Evolutionary conservation across 1,284 basidiomycete species (phyloP).

Genomic region (Trichosporon asahii): DNA sequence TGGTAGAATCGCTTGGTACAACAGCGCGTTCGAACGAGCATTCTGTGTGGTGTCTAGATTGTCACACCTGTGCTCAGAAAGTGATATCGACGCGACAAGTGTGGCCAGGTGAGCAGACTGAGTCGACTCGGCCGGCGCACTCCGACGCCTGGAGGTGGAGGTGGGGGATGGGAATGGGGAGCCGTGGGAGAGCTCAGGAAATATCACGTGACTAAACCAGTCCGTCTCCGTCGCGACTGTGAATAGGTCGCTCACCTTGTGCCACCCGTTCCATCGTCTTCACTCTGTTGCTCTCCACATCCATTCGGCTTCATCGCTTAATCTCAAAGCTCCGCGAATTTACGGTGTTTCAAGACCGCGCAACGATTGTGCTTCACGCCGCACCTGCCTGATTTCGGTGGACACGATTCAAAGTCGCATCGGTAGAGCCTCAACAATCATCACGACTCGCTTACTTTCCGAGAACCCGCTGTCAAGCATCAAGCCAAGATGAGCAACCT

Average conservation of each 20-base stretch:
- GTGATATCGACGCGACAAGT: not conserved
- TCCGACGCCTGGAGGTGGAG: not conserved
- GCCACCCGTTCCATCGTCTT: conserved; percentile 5
- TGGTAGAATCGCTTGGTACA: conserved; percentile 6
- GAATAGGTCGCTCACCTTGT: not conserved
- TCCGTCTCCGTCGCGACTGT: not conserved
- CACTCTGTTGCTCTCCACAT: not conserved
- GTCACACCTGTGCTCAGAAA: not conserved
- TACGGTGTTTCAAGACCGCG: not conserved
- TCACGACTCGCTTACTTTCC: not conserved
- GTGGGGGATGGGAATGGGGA: not conserved
- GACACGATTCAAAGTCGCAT: not conserved
- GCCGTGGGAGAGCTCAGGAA: not conserved
- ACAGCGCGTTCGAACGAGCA: conserved; percentile 14
- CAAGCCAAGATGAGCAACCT: conserved; percentile 7
- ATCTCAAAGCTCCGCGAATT: not conserved
- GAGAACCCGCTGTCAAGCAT: not conserved
- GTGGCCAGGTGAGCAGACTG: not conserved
- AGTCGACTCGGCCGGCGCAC: not conserved
- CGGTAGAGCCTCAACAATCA: not conserved
- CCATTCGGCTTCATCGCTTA: not conserved
- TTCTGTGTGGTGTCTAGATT: conserved; percentile 1
- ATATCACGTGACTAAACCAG: not conserved
- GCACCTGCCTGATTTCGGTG: not conserved
- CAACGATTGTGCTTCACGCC: not conserved